Evolutionary conservation across 2,329 filamentous ascomycete species (phyloP), one percentile per base, ranked within the genome.

Genomic region (Microcyclosporella mali): DNA sequence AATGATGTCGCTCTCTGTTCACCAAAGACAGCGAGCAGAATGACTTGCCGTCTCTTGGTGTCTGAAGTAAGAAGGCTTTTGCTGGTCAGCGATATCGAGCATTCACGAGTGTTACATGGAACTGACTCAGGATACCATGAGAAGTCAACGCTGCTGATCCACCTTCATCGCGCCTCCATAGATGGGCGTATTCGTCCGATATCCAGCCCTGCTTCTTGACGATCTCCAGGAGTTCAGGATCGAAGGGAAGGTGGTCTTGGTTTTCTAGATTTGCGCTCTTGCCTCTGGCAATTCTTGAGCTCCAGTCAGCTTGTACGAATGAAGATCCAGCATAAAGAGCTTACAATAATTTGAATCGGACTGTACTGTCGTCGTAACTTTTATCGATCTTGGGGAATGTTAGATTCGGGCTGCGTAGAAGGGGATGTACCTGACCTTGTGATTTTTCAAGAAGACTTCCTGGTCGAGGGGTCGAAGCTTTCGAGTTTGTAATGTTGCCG

Each of bases 11-110:
- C 40, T 63, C 58, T 16, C 57, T 51, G 43, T 61, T 61, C 10
- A 62, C 59, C 9, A 63, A 45, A n/a, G 60, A 63, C 12, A 63
- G 44, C 1, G 59, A 62, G 40, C 58, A 59, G 45, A 63, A 63
- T 8, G 59, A 60, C 29, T 48, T 46, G 6, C 57, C 57, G 37
- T 63, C 60, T 44, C 60, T 38, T 12, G 60, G 60, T 2, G 60
- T 63, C 40, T 63, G 60, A n/a, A 63, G 47, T 14, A 63, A 47
- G 41, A 63, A 63, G 1, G 56, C 55, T 57, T 28, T 14, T 21
- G 31, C 33, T 19, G 15, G 31, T 35, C 19, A 40, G 31, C 33
- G 37, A 17, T 11, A 32, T 30, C 18, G 19, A 17, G 17, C 18
- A 33, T 17, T 30, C 27, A 19, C 31, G 37, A 12, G 21, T n/a